Base-by-base conservation (phyloP, 2,329 filamentous ascomycete genomes). In the Sarocladiaceae sp. region DNA sequence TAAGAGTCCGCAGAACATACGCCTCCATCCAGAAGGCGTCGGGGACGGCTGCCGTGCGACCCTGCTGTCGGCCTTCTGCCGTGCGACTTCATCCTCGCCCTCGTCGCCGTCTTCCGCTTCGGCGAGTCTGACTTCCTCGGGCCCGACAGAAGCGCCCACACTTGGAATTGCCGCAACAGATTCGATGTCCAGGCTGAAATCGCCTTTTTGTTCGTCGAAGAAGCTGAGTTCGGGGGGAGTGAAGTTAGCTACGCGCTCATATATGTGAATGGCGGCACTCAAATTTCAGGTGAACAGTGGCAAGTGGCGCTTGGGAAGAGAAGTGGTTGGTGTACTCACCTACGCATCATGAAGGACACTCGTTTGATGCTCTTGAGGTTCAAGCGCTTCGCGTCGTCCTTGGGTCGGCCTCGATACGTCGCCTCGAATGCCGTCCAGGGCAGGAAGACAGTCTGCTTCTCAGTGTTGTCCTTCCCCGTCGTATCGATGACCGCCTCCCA, bases 341-440 rank as follows among this genome's bases (percentile, higher is more conserved):
- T 93, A 59, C 88, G 69, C 72, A 85, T 85, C 87, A 93, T 90
- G 47, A 93, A 70, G 42, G 80, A 82, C 23, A 91, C 67, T 37
- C 84, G 71, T 63, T 77, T 83, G 31, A 93, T 68, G 33, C 68
- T 67, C 39, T 67, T 68, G 50, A 75, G 55, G 53, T 88, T 68
- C 52, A 93, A 59, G 4, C 74, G 69, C 46, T 69, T 60, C 0
- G 76, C 76, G 62, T 84, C 80, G 15, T 73, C 63, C 57, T 77
- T 73, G 48, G 80, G 71, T 54, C 73, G 77, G 0, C 88, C 88
- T 3, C 87, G 71, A 61, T 88, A 93, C 2, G 83, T 91, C 1
- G 86, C 67, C 57, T 76, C 78, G 50, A 94, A 78, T 19, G 74
- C 72, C 11, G 60, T 60, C 81, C 84, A 91, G 1, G 69, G 70